Conservation (phyloP, 306 rosid genomes). For the Fragaria vesca region DNA sequence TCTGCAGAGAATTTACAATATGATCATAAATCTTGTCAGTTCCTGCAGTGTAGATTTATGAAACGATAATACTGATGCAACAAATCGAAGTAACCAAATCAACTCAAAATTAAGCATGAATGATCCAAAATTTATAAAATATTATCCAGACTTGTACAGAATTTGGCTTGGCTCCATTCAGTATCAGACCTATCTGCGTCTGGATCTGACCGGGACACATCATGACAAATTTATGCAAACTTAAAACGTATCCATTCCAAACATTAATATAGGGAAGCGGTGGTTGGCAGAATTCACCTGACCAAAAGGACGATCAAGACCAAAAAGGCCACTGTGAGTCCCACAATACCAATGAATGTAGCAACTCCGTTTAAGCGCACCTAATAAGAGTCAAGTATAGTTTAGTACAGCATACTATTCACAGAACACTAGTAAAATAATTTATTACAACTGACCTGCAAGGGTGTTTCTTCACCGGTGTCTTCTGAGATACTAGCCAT, state of each 20-base stretch:
- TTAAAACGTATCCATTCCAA: neutral
- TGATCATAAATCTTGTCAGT: neutral
- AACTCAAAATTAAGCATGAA: neutral
- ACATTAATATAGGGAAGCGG: neutral
- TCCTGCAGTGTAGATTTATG: neutral
- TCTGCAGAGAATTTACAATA: constrained; percentile 39
- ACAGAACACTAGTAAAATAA: neutral
- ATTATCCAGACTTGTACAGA: neutral
- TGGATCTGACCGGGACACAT: neutral
- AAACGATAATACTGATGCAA: too few relatives aligned
- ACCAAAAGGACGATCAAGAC: constrained; percentile 75
- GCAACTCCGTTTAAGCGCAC: constrained; percentile 98
- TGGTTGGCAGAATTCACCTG: constrained; percentile 46
- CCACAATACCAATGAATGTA: constrained; percentile 88
- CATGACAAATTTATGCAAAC: neutral
- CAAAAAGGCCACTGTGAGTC: constrained; percentile 78
- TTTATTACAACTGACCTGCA: constrained; percentile 56
- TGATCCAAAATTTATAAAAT: neutral
- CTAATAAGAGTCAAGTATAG: constrained; percentile 37
- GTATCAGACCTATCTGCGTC: neutral
- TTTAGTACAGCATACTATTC: constrained; percentile 14
- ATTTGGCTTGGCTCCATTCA: neutral
- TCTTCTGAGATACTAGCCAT: constrained; percentile 99
- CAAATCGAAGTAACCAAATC: neutral
- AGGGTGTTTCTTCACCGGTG: constrained; percentile 96